Evolutionary conservation across 179 eudicot species (phyloP).

Genomic region (Heliamphora pulchella): DNA sequence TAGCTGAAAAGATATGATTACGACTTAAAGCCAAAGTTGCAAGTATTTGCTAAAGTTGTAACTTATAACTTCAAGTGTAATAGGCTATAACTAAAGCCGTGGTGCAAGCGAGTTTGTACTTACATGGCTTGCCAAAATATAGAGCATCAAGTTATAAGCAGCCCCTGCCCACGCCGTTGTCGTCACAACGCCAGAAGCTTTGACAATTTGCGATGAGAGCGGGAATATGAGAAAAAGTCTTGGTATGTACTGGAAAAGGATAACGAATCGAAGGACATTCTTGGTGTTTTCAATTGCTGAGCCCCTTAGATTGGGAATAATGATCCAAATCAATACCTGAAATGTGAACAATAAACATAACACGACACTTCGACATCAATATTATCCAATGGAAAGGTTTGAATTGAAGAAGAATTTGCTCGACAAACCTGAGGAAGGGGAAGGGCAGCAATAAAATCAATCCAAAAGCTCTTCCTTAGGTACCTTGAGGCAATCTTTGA

Average conservation of each 20-base stretch:
- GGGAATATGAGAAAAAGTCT: conserved; percentile 50
- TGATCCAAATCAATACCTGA: conserved; percentile 48
- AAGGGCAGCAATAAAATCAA: conserved; percentile 56
- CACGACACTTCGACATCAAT: not conserved
- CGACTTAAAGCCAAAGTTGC: no score
- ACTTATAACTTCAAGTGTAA: no score
- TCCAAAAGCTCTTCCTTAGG: conserved; percentile 41
- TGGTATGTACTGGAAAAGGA: conserved; percentile 52
- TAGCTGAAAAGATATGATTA: no score
- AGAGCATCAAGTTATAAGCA: conserved; percentile 66
- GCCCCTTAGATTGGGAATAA: conserved; percentile 46
- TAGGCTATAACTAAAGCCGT: not conserved
- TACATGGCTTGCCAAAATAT: conserved; percentile 70
- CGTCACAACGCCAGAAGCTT: conserved; percentile 59
- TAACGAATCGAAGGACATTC: conserved; percentile 39
- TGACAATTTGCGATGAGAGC: conserved; percentile 50
- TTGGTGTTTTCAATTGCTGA: conserved; percentile 46
- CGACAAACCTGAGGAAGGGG: conserved; percentile 76
- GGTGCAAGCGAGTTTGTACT: conserved; percentile 17
- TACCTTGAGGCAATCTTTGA: conserved; percentile 46
- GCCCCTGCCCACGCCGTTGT: conserved; percentile 76
- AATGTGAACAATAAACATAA: conserved; percentile 7
- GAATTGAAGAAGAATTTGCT: not conserved
- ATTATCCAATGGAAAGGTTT: not conserved
- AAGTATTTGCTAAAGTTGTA: no score